Percentiles rank a stretch among this genome's conserved stretches.
Conservation (phyloP, 2,329 filamentous ascomycete species). For the Diaporthe aspalathi region DNA sequence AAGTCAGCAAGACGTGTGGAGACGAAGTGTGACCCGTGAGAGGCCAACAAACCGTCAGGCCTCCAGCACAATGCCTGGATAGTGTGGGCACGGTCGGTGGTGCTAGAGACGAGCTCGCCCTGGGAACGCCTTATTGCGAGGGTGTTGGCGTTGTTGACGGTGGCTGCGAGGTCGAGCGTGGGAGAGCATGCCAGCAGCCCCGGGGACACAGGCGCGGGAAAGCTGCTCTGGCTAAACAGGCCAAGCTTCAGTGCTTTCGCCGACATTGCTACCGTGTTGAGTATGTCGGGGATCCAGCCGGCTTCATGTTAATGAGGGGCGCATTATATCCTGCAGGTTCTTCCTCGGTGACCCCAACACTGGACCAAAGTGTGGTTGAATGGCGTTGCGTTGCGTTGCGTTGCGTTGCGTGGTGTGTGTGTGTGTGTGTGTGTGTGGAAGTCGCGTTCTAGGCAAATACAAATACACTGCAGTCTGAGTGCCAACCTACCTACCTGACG, state of each 20-base stretch:
- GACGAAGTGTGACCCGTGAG: not conserved
- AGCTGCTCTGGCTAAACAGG: constrained; percentile 67
- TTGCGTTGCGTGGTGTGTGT: too few relatives aligned
- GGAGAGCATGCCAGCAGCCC: constrained; percentile 81
- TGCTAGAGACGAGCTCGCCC: constrained; percentile 72
- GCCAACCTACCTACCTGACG: too few relatives aligned
- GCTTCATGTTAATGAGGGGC: constrained; percentile 25
- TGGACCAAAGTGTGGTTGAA: not conserved
- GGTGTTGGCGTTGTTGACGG: constrained; percentile 75
- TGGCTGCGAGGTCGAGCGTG: constrained; percentile 83
- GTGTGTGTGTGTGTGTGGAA: not conserved
- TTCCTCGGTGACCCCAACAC: too few relatives aligned
- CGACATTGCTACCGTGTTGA: constrained; percentile 34
- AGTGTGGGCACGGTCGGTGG: constrained; percentile 54
- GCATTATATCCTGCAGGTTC: not conserved
- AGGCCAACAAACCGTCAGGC: constrained; percentile 64
- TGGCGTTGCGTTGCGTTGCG: too few relatives aligned
- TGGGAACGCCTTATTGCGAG: constrained; percentile 83
- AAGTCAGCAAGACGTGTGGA: constrained; percentile 38
- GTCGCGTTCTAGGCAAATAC: constrained; percentile 12
- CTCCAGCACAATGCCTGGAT: constrained; percentile 72
- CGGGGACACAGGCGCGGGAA: constrained; percentile 65
- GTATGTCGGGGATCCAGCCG: not conserved
- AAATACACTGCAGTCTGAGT: not conserved
- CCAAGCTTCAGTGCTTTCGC: constrained; percentile 50